Conservation (phyloP, 176 grass and related monocot species). For the Oryza meyeriana region DNA sequence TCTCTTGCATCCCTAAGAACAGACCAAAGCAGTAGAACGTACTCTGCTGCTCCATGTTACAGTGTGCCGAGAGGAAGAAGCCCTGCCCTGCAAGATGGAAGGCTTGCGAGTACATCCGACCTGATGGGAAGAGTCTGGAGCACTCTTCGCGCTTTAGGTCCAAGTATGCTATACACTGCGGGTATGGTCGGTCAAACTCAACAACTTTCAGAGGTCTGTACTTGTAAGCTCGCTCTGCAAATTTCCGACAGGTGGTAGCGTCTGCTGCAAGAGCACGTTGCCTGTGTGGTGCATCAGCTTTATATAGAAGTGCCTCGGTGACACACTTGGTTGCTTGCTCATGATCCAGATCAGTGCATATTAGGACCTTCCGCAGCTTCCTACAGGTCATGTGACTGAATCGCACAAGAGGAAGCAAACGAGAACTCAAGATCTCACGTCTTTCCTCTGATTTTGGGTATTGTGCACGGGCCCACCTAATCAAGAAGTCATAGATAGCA, state of each 20-base stretch:
- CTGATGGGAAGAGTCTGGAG: constrained; percentile 52
- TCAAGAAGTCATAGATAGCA: constrained; percentile 65
- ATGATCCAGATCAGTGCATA: constrained; percentile 60
- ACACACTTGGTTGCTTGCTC: constrained; percentile 59
- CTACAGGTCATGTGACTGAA: constrained; percentile 74
- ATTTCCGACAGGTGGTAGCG: constrained; percentile 31
- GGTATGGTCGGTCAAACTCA: constrained; percentile 67
- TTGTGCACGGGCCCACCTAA: constrained; percentile 59
- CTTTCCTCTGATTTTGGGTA: constrained; percentile 64
- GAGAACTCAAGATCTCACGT: constrained; percentile 60
- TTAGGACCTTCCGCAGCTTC: constrained; percentile 68
- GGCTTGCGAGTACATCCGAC: constrained; percentile 56
- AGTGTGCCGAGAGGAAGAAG: constrained; percentile 68
- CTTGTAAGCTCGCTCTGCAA: constrained; percentile 58
- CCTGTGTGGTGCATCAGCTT: constrained; percentile 58
- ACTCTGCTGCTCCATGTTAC: constrained; percentile 59
- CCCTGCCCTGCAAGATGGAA: constrained; percentile 80
- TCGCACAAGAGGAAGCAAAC: constrained; percentile 55
- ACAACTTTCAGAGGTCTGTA: constrained; percentile 81
- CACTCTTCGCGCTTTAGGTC: constrained; percentile 83
- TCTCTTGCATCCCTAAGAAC: constrained; percentile 91
- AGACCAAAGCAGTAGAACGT: constrained; percentile 58
- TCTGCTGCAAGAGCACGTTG: constrained; percentile 55
- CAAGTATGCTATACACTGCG: constrained; percentile 74
- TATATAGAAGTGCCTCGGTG: constrained; percentile 63